Base-by-base conservation (phyloP, 495 filamentous ascomycete species). In the Aspergillus cristatus region DNA sequence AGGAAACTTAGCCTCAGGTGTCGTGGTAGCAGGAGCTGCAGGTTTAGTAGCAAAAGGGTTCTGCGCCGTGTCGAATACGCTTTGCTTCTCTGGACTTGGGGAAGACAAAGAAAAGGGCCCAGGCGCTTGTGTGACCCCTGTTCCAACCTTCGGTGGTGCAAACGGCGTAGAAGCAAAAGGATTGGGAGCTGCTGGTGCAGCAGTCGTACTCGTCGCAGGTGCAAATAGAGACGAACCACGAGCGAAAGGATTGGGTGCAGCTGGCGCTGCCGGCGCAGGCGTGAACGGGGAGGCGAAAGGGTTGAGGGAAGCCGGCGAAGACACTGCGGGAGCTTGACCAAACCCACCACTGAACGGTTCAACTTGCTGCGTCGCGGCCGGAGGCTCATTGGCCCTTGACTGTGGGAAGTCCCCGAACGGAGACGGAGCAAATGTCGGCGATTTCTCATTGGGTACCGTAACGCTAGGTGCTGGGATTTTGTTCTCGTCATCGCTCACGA, bases 401-500 rank as follows among this genome's bases (percentile, higher is more conserved):
- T 47, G 51, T 7, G 40, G 25, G 22, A 38, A 15, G 25, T 39
- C 38, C 28, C n/a, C n/a, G n/a, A n/a, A n/a, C n/a, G n/a, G n/a
- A n/a, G n/a, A n/a, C n/a, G n/a, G n/a, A 24, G 20, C 20, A 24
- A 8, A 8, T 24, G 20, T 8, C 20, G 20, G 8, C 8, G 20
- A 8, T 24, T 24, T 24, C 20, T 24, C 20, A 24, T 24, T 8
- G 20, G n/a, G n/a, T n/a, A 24, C 20, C 20, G 4, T 24, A 8
- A 24, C 20, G 20, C 20, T 24, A 4, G 20, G 20, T 24, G 20
- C 20, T 8, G 20, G 20, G 8, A 33, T 46, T 30, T 51, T 40
- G 15, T 66, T 68, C 4, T 60, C 62, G 18, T 59, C 55, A 18
- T 60, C 61, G 42, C 55, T 60, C 18, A 73, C 57, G 36, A 72